phyloP scores from a whole-genome alignment of 768 basidiomycete species.

The Multifurca ochricompacta region DNA sequence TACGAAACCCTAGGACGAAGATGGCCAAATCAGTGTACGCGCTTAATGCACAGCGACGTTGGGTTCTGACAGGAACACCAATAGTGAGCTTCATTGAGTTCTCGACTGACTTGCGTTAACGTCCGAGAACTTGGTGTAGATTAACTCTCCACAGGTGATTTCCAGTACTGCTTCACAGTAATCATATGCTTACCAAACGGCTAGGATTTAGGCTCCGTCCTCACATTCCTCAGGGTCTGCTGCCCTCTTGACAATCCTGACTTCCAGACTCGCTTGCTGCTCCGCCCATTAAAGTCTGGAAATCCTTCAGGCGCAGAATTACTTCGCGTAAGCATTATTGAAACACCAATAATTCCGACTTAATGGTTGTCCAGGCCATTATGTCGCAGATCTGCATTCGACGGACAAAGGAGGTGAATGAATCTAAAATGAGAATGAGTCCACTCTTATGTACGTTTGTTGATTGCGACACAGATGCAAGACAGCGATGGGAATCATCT shows the following conservation, averaged over 20 bases:
- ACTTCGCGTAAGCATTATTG: constrained; percentile 42
- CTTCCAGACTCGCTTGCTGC: constrained; percentile 69
- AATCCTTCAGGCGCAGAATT: constrained; percentile 61
- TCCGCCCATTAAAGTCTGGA: constrained; percentile 70
- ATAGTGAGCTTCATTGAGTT: constrained; percentile 49
- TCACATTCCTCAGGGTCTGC: constrained; percentile 83
- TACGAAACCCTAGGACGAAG: constrained; percentile 83
- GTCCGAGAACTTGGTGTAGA: constrained; percentile 39
- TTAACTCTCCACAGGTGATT: constrained; percentile 65
- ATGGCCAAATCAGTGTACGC: constrained; percentile 63
- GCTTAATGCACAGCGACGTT: constrained; percentile 63
- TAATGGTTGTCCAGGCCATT: constrained; percentile 41
- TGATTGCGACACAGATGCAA: constrained; percentile 59
- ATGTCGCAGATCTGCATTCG: constrained; percentile 77
- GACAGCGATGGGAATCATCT: constrained; percentile 66
- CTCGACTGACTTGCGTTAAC: neutral
- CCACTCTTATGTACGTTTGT: neutral
- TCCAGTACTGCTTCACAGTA: neutral
- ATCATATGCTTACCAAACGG: neutral
- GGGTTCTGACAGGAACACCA: constrained; percentile 80
- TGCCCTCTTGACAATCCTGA: constrained; percentile 76
- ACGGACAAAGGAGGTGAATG: constrained; percentile 67
- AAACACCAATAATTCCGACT: neutral
- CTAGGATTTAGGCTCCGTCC: constrained; percentile 82
- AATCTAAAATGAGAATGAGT: neutral